A percentile compares a stretch with the other conserved stretches of the same genome.
These are phyloP conservation scores for Luffa aegyptiaca DNA, from an alignment of 306 rosid genomes.

Conservation along the genomic window DNA sequence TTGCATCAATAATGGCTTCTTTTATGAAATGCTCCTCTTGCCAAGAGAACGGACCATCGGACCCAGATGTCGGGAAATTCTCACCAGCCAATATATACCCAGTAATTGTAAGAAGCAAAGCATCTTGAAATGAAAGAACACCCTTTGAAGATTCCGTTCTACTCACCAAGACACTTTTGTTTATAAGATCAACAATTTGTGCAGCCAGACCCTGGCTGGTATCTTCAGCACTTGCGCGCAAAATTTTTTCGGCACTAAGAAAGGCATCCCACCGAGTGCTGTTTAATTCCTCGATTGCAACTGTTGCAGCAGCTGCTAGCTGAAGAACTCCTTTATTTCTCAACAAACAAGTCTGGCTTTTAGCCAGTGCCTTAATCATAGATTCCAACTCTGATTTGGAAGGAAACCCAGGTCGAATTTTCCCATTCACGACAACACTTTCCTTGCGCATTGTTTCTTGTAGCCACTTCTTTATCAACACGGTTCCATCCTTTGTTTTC, in stretches of 20 bases:
- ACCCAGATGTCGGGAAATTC: constrained; percentile 78
- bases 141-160: constrained; percentile 43
- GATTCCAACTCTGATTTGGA: constrained; percentile 57
- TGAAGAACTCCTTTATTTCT: constrained; percentile 87
- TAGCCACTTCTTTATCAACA: constrained; percentile 85
- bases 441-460: constrained; percentile 70
- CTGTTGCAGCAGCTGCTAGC: constrained; percentile 66
- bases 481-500: constrained; percentile 66
- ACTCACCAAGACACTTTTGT: constrained; percentile 58
- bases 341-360: constrained; percentile 53
- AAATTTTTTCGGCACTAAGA: constrained; percentile 61
- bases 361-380: constrained; percentile 64
- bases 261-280: constrained; percentile 74
- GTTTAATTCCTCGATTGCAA: constrained; percentile 61
- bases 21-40: constrained; percentile 84
- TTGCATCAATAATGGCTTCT: constrained; percentile 74
- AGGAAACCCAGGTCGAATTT: constrained; percentile 54
- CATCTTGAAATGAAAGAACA: constrained; percentile 68
- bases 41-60: constrained; percentile 94
- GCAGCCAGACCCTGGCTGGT: constrained; percentile 91
- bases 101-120: constrained; percentile 56
- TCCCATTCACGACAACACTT: constrained; percentile 45
- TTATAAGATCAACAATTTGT: constrained; percentile 78
- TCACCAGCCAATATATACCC: constrained; percentile 90
- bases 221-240: constrained; percentile 63